Evolutionary conservation across 148 eudicot species (phyloP).

Genomic region (Beta vulgaris): DNA sequence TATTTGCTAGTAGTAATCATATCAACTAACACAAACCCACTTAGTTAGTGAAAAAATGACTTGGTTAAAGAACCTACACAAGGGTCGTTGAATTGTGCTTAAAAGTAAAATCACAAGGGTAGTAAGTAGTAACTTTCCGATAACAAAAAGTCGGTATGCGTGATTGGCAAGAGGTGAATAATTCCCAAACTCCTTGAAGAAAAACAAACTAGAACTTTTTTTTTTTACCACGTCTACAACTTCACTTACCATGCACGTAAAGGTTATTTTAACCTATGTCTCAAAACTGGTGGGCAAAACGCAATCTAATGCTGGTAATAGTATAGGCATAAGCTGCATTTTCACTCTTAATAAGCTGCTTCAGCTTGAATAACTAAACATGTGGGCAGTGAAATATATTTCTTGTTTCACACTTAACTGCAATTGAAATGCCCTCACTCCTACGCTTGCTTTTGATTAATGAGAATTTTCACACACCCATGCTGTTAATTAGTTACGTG

Average conservation of each 20-base stretch:
- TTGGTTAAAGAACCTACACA: neutral
- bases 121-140: neutral
- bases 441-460: neutral
- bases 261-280: slow-evolving; percentile 13
- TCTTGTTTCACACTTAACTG: slow-evolving; percentile 16
- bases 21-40: neutral
- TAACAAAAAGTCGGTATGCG: neutral
- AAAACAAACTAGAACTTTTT: too few species aligned
- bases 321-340: slow-evolving; percentile 21
- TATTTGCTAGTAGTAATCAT: neutral
- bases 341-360: slow-evolving; percentile 22
- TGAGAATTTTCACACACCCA: neutral
- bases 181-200: too few species aligned
- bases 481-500: neutral
- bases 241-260: slow-evolving; percentile 27
- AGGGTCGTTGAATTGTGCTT: neutral
- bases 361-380: slow-evolving; percentile 6
- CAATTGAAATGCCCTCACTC: slow-evolving; percentile 11
- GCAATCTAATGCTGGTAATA: slow-evolving; percentile 29
- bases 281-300: slow-evolving; percentile 22
- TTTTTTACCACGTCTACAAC: slow-evolving; percentile 9
- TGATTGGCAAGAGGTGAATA: neutral
- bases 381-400: slow-evolving; percentile 7
- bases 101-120: neutral
- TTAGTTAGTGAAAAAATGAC: neutral